Conservation (phyloP, 306 rosid genomes). For the Cucumis hystrix region DNA sequence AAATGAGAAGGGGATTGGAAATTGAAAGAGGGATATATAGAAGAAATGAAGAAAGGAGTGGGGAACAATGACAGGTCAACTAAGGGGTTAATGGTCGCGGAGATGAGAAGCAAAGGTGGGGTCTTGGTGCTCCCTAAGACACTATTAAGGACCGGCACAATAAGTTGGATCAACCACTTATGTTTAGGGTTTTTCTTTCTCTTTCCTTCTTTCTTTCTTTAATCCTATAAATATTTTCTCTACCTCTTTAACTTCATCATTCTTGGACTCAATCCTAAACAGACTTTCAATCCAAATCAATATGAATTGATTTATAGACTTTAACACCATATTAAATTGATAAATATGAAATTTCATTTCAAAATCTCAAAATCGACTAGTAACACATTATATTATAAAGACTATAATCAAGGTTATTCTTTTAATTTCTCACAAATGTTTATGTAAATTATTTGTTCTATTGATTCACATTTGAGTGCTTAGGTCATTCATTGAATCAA, state of each 20-base stretch:
- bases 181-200: conserved; percentile 15
- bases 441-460: too few species aligned
- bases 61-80: conserved; percentile 68
- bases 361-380: too few species aligned
- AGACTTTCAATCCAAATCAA: too few species aligned
- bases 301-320: too few species aligned
- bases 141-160: conserved; percentile 42
- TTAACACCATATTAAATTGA: too few species aligned
- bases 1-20: not conserved
- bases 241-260: not conserved
- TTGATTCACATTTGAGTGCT: too few species aligned
- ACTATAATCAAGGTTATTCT: too few species aligned
- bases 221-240: not conserved
- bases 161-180: conserved; percentile 46
- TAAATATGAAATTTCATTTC: too few species aligned
- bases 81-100: conserved; percentile 49
- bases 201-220: not conserved
- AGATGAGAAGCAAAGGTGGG: conserved; percentile 76
- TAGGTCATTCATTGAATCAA: too few species aligned
- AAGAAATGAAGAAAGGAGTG: conserved; percentile 8
- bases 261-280: too few species aligned
- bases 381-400: too few species aligned
- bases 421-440: too few species aligned
- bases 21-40: conserved; percentile 6
- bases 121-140: conserved; percentile 29